Base-by-base conservation (phyloP, 805 yeast species). In the Monosporozyma servazzii region DNA sequence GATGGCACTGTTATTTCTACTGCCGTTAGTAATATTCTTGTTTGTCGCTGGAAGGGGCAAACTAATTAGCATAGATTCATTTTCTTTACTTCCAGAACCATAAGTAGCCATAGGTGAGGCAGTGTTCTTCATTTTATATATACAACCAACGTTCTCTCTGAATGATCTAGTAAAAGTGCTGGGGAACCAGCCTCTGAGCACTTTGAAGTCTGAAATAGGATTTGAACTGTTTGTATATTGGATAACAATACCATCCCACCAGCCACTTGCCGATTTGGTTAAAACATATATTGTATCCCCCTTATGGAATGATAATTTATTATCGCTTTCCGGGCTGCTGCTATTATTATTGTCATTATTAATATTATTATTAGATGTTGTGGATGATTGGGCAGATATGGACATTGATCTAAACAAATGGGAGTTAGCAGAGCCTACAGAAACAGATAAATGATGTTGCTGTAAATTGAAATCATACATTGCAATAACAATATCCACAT, bases 131-230 rank as follows among this genome's bases (percentile, higher is more conserved):
- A 15, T 41, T n/a, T 31, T 41, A 42, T 30, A 27, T 30, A 15
- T 11, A 41, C 50, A 48, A 41, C 18, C 31, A 23, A 48, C 50
- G n/a, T 48, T 48, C 37, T 49, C 56, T 45, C 47, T 44, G 46
- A 54, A 52, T 3, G 58, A 49, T 33, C 61, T 50, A 21, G 51
- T 57, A 74, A 76, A 82, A 52, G 76, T 78, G 47, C 77, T 77
- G 17, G 96, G 95, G 70, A 88, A 86, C 96, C 96, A 88, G 58
- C 96, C 96, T 61, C 95, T 74, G 40, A 63, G 60, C 5, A 76
- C 65, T 40, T 52, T 64, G 39, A 66, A 65, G 9, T 56, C 54
- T 21, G 44, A 13, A 21, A 21, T 41, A 9, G 27, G 9, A 41
- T 41, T 41, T 21, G 29, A 11, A 23, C 21, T 41, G 17, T 29